A percentile compares a stretch with the other conserved stretches of the same genome.
Conservation (phyloP, 257 asterid genomes). For the Solanum sitiens region DNA sequence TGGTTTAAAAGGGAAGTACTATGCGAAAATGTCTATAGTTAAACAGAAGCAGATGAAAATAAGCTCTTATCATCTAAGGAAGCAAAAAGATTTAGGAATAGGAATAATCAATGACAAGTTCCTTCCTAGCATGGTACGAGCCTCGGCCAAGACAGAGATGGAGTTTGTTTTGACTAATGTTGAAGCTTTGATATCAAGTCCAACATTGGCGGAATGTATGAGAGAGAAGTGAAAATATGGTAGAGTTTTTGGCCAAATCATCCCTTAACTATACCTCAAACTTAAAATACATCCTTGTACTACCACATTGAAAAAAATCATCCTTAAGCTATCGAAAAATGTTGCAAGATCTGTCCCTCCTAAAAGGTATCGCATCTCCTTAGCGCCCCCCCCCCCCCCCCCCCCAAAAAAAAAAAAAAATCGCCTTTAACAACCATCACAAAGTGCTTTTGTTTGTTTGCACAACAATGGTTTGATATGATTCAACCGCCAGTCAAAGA, state of each 20-base stretch:
- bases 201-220: neutral
- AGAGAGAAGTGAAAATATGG: neutral
- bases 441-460: neutral
- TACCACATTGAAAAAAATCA: neutral
- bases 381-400: too few species aligned
- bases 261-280: neutral
- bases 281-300: neutral
- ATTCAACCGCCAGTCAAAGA: neutral
- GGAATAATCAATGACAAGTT: neutral
- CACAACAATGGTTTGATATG: neutral
- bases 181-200: neutral
- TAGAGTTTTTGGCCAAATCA: neutral
- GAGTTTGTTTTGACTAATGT: neutral
- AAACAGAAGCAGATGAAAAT: neutral
- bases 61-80: neutral
- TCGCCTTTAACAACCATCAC: neutral
- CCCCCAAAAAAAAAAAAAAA: rapidly evolving
- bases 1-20: neutral
- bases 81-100: neutral
- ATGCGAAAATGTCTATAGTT: neutral
- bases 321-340: neutral
- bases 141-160: neutral
- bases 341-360: neutral
- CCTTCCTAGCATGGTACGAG: neutral
- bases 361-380: neutral